These are phyloP conservation scores for Hemileccinum impolitum DNA, from an alignment of 768 basidiomycete species.

Conservation along the genomic window DNA sequence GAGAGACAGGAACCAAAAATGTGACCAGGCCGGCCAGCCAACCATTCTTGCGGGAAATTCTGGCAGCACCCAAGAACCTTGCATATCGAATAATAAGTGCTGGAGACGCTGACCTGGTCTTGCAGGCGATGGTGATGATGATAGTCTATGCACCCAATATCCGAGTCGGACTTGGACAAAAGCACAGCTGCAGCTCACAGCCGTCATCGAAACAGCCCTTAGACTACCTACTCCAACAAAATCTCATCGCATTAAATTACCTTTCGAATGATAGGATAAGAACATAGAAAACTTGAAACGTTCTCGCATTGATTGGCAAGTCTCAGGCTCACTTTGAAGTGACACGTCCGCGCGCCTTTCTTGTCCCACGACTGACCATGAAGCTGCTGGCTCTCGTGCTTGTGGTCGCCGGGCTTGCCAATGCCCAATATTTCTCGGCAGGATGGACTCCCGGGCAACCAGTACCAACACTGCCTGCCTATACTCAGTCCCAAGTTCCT, in stretches of 20 bases:
- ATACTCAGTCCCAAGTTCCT: conserved; percentile 17
- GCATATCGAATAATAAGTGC: neutral
- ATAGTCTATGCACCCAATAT: neutral
- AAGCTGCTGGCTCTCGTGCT: conserved; percentile 41
- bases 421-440: conserved; percentile 72
- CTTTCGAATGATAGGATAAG: no score
- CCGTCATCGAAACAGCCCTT: no score
- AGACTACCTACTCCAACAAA: no score
- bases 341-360: no score
- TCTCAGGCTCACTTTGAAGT: no score
- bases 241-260: no score
- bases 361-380: conserved; percentile 36
- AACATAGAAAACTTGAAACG: no score
- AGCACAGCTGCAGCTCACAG: neutral
- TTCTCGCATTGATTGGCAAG: no score
- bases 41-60: conserved; percentile 6
- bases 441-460: conserved; percentile 82
- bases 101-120: neutral
- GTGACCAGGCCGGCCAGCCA: conserved; percentile 9
- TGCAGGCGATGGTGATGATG: neutral
- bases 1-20: conserved; percentile 17
- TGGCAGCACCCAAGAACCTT: neutral
- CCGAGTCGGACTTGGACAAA: neutral
- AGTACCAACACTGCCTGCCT: conserved; percentile 26
- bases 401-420: conserved; percentile 17